These are phyloP conservation scores for Brasenia schreberi DNA, from an alignment of 164 flowering plant species.

Conservation along the genomic window DNA sequence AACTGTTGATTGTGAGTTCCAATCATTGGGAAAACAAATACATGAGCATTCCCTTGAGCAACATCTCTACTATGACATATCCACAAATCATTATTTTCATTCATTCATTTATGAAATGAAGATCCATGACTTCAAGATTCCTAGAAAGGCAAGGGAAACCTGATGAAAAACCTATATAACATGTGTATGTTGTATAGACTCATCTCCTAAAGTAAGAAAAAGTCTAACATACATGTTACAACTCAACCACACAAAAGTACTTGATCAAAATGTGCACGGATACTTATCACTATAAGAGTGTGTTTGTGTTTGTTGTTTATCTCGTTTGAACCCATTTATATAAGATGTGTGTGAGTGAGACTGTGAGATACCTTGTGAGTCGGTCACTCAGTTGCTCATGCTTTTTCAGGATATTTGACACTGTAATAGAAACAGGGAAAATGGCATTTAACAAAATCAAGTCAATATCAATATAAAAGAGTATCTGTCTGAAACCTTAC, in stretches of 20 bases:
- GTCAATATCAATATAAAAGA: not conserved
- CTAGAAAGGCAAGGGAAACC: not conserved
- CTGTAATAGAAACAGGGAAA: slow-evolving; percentile 24
- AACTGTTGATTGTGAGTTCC: too few relatives aligned
- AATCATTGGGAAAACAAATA: too few relatives aligned
- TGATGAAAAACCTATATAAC: not conserved
- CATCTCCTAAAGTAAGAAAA: not conserved
- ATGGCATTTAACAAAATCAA: not conserved
- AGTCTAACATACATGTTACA: not conserved
- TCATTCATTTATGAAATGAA: not conserved
- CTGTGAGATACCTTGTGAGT: slow-evolving; percentile 59
- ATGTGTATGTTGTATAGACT: not conserved
- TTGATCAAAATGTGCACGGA: too few relatives aligned
- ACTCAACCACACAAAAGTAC: not conserved
- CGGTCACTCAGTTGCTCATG: slow-evolving; percentile 73
- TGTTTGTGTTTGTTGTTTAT: too few relatives aligned
- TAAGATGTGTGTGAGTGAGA: not conserved
- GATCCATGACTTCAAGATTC: not conserved
- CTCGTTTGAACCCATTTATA: too few relatives aligned
- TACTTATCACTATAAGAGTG: too few relatives aligned
- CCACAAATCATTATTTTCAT: too few relatives aligned
- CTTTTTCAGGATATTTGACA: slow-evolving; percentile 65
- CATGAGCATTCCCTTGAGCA: too few relatives aligned
- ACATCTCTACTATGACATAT: too few relatives aligned
- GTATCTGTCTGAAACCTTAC: slow-evolving; percentile 15